phyloP scores from a whole-genome alignment of 768 basidiomycete species.

The Lyophyllum decastes region DNA sequence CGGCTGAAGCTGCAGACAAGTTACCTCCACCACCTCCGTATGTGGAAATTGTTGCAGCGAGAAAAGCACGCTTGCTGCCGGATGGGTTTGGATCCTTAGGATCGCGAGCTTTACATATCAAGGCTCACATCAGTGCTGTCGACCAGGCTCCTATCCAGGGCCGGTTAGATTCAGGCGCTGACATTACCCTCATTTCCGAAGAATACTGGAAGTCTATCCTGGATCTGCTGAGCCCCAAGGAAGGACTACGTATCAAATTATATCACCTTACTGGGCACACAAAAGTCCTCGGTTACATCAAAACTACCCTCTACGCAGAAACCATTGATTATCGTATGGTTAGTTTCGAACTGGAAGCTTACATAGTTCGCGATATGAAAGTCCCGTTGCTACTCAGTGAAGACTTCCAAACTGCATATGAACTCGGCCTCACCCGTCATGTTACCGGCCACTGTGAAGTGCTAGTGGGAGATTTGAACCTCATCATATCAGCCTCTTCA shows the following conservation, averaged over 20 bases:
- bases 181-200: not conserved
- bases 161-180: not conserved
- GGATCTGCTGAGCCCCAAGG: not conserved
- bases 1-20: no score
- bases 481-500: constrained; percentile 6
- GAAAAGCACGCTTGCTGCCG: not conserved
- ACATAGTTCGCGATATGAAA: constrained; percentile 30
- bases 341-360: constrained; percentile 26
- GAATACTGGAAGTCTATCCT: not conserved
- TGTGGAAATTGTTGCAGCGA: not conserved
- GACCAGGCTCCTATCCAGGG: not conserved
- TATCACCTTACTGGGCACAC: not conserved
- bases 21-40: not conserved
- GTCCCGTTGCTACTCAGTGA: constrained; percentile 31
- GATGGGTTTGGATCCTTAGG: not conserved
- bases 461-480: not conserved
- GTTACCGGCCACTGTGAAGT: constrained; percentile 11
- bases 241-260: not conserved
- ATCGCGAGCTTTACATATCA: not conserved
- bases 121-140: not conserved
- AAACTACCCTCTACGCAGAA: not conserved
- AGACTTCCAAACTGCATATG: constrained; percentile 32
- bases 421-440: not conserved
- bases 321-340: constrained; percentile 8
- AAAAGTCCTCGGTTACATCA: not conserved